phyloP scores from a whole-genome alignment of 345 rosid genomes.

The Punica granatum region DNA sequence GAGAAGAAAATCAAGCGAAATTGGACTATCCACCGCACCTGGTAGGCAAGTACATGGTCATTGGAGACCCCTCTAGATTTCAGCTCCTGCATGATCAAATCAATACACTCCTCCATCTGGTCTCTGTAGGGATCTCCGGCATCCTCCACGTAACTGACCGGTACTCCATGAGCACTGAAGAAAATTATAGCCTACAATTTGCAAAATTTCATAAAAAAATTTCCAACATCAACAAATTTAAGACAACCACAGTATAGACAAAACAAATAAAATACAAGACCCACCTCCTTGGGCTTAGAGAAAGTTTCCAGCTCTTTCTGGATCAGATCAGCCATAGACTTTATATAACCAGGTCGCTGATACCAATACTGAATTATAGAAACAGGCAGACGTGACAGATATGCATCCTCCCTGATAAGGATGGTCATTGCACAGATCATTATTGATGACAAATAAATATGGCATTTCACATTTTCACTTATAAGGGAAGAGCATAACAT shows the following conservation, averaged over 20 bases:
- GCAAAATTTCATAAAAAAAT: constrained; percentile 1
- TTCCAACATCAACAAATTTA: not conserved
- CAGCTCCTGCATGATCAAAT: constrained; percentile 72
- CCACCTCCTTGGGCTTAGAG: constrained; percentile 67
- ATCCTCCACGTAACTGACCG: constrained; percentile 76
- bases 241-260: not conserved
- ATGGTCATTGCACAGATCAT: constrained; percentile 1
- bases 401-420: constrained; percentile 62
- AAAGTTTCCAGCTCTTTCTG: constrained; percentile 59
- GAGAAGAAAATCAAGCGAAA: not conserved
- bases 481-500: not conserved
- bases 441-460: not conserved
- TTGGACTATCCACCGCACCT: constrained; percentile 35
- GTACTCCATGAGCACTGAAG: constrained; percentile 98
- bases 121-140: constrained; percentile 91
- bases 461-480: not conserved
- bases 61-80: constrained; percentile 68
- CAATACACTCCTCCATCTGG: constrained; percentile 92
- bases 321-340: constrained; percentile 85
- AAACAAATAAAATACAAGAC: constrained; percentile 5
- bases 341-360: constrained; percentile 72
- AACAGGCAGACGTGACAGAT: constrained; percentile 68
- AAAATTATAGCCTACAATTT: constrained; percentile 65
- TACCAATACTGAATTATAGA: constrained; percentile 82
- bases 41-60: constrained; percentile 75